Percentiles rank a stretch among this genome's conserved stretches.
Conservation (phyloP, 805 yeast genomes). For the Zygoascus tannicola region DNA sequence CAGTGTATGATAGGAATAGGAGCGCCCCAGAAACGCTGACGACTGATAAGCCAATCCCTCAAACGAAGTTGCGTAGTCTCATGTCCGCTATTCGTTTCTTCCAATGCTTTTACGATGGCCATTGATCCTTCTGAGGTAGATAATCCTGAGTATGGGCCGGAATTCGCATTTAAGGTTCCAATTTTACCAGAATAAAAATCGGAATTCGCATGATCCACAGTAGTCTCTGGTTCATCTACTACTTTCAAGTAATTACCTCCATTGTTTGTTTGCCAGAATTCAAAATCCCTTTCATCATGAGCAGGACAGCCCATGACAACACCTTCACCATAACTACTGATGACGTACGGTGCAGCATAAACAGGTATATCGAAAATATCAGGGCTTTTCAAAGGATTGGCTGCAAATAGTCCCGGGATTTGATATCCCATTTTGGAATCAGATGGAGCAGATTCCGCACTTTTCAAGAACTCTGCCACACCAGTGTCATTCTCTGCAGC, state of each 20-base stretch:
- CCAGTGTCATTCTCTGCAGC: slow-evolving; percentile 32
- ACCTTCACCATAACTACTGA: slow-evolving; percentile 76
- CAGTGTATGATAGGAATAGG: slow-evolving; percentile 96
- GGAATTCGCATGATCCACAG: neutral
- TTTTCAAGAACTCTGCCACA: slow-evolving; percentile 40
- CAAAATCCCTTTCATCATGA: slow-evolving; percentile 77
- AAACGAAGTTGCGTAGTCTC: slow-evolving; percentile 48
- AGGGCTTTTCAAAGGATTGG: slow-evolving; percentile 48
- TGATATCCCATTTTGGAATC: slow-evolving; percentile 54
- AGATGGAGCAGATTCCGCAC: slow-evolving; percentile 30
- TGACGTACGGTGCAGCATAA: slow-evolving; percentile 84
- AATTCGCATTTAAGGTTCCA: slow-evolving; percentile 41
- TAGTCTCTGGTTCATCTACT: slow-evolving; percentile 34
- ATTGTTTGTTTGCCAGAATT: slow-evolving; percentile 67
- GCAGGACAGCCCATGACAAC: slow-evolving; percentile 99
- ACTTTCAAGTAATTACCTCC: slow-evolving; percentile 33
- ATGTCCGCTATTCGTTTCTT: slow-evolving; percentile 34
- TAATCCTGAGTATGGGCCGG: slow-evolving; percentile 46
- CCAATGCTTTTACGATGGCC: slow-evolving; percentile 37
- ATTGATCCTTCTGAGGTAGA: slow-evolving; percentile 42
- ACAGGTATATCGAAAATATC: slow-evolving; percentile 47
- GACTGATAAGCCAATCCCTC: slow-evolving; percentile 89
- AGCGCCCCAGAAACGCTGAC: slow-evolving; percentile 98
- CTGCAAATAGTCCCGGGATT: slow-evolving; percentile 35
- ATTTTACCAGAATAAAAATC: slow-evolving; percentile 31